Base-by-base conservation (phyloP, 306 rosid species). In the Nissolia schottii region DNA sequence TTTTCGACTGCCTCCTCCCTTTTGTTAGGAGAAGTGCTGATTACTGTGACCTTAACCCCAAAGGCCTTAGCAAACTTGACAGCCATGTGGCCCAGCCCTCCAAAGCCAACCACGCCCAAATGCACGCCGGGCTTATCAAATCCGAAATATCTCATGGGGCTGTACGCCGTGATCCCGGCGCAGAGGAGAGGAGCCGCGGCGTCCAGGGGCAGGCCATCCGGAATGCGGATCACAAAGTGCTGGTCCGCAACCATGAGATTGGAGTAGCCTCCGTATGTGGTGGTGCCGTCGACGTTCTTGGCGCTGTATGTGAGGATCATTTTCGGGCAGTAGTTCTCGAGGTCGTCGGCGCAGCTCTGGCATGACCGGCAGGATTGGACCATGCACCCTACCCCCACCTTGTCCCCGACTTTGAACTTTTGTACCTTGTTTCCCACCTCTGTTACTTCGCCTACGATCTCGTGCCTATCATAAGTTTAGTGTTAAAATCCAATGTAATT, bases 11-110 rank as follows among this genome's bases (percentile, higher is more conserved):
- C 81, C 64, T 82, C 83, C 7, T 70, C 5, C 67, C 70, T 70
- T 64, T 82, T 82, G 14, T 32, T 15, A 0, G 81, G 72, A 23
- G 86, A 82, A 59, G 73, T 82, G n/a, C 86, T 83, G 6, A 79
- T 83, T 8, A 75, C 81, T 0, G 84, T 75, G 13, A 83, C 82
- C 54, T 71, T 75, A 49, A 49, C 56, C 6, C 72, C 43, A 31
- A 83, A 15, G 23, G 82, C 81, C 43, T 79, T 83, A 0, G 86
- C 86, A 74, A 82, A 79, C 64, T 69, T 78, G 9, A 82, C 81
- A 1, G 83, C 84, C n/a, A 83, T 70, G 25, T 79, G 84, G 24
- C 84, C 87, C 6, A 75, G 67, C 4, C 84, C 78, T 11, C 84
- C 81, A 0, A 75, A 31, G 19, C 84, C 80, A 1, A 70, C 81